Conservation (phyloP, 176 grass and related monocot genomes). For the Ensete ventricosum region DNA sequence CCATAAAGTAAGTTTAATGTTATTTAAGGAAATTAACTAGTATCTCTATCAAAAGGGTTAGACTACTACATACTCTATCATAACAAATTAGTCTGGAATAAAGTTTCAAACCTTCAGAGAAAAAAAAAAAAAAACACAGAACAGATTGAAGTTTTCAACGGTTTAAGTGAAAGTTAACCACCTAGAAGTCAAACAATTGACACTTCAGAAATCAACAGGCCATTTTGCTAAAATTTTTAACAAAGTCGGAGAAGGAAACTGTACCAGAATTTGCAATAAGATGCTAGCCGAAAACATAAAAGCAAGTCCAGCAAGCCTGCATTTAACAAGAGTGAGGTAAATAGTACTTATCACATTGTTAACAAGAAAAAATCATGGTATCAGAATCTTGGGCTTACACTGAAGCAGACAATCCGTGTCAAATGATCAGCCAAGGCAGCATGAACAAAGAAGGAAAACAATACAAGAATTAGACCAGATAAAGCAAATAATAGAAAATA, state of each 20-base stretch:
- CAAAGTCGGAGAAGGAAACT: not conserved
- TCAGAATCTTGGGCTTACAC: slow-evolving; percentile 18
- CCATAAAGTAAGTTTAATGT: no score
- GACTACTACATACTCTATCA: no score
- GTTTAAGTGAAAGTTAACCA: not conserved
- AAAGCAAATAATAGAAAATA: not conserved
- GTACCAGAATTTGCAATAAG: slow-evolving; percentile 89
- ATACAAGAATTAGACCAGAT: slow-evolving; percentile 3
- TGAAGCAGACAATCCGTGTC: slow-evolving; percentile 2
- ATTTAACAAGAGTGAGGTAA: slow-evolving; percentile 11
- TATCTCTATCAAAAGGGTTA: no score
- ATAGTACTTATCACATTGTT: not conserved
- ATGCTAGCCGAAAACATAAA: slow-evolving; percentile 97
- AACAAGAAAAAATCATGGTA: slow-evolving; percentile 9
- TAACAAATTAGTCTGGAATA: no score
- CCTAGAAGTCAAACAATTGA: not conserved
- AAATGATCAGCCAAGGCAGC: not conserved
- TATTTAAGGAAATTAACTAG: no score
- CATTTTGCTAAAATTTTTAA: not conserved
- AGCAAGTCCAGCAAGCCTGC: slow-evolving; percentile 81
- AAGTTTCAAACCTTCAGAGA: no score
- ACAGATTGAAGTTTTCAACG: no score
- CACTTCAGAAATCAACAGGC: not conserved
- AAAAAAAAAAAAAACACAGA: no score
- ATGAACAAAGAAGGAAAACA: not conserved